Base-by-base conservation (phyloP, 1,284 basidiomycete genomes). In the Ustilago hordei region DNA sequence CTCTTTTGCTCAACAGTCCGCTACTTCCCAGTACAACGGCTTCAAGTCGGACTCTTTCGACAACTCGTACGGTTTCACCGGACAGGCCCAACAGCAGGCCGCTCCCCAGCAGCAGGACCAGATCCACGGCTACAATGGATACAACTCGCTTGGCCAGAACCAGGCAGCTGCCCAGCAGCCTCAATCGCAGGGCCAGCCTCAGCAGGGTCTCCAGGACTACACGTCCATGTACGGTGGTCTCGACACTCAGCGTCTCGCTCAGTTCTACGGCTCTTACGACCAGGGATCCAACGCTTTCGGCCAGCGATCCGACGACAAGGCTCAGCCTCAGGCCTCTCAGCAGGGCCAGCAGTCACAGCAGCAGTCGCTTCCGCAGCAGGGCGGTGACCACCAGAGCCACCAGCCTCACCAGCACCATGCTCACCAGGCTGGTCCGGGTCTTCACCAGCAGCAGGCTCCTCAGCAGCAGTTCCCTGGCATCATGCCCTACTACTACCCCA, bases 401-500 rank as follows among this genome's bases (percentile, higher is more conserved):
- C 78, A 73, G 69, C 70, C 63, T 19, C 70, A 70, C 41, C 71
- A 75, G 38, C 71, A 63, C 54, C 68, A 67, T 41, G 58, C 53
- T 56, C 80, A 76, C 72, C 81, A 75, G 56, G 66, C 75, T 17
- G 69, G 64, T 43, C 74, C 74, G 28, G 73, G 69, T 35, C 61
- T 76, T 15, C 79, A 81, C 66, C 76, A 77, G 70, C 83, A 75
- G 63, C 79, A 79, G 61, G 77, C 78, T 50, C 80, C 78, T 39
- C 74, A 74, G 58, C 82, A 84, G 79, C 81, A 78, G 43, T 85
- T 78, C 81, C 81, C 83, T 8, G 81, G 82, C 60, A 76, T 85
- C 68, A 83, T 84, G 82, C 84, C 84, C 19, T 84, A 84, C 76
- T 86, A 86, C 81, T 86, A 86, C 72, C 83, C 84, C 12, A 82